Base-by-base conservation (phyloP, 2,329 filamentous ascomycete species). In the Pseudogymnoascus sp. region DNA sequence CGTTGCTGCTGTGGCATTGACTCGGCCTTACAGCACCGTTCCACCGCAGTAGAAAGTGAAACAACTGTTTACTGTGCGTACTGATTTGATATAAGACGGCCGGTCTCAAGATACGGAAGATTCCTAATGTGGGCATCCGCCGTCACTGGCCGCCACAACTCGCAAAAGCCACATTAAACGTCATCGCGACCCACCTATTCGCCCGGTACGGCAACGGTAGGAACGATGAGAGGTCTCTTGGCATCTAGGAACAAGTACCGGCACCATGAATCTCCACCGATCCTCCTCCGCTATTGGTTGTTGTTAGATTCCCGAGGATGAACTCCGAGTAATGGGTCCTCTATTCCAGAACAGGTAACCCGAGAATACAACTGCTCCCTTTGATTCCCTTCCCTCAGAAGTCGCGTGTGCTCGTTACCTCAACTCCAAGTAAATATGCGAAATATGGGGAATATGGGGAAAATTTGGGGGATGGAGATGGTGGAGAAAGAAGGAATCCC, bases 171-270 rank as follows among this genome's bases (percentile, higher is more conserved):
- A 50, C 43, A 50, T 4, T 30, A 50, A 16, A 50, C 43, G 43
- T 50, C 43, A 50, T 50, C 22, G 25, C 6, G 43, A 7, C 8
- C 43, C 43, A 50, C 43, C 22, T 28, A 14, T 47, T 28, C 16
- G n/a, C 43, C 43, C 43, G n/a, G 6, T 16, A 50, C 25, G 25
- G 43, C 22, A 50, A 30, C 43, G 22, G 43, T 6, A 50, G 12
- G 14, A 16, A 30, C 43, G 22, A 50, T 50, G 12, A 50, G 43
- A 30, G 14, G 43, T 30, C 22, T 14, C 43, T 50, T 50, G 22
- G 43, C 43, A 50, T 50, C 43, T 28, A 50, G 43, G 43, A 50
- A 50, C 43, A 50, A 50, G 7, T 50, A 11, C 43, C 43, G 43
- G 43, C 22, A 6, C 22, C 22, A 28, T 25, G 9, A 25, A 3